phyloP scores from a whole-genome alignment of 1,284 basidiomycete species.

The Malassezia slooffiae region DNA sequence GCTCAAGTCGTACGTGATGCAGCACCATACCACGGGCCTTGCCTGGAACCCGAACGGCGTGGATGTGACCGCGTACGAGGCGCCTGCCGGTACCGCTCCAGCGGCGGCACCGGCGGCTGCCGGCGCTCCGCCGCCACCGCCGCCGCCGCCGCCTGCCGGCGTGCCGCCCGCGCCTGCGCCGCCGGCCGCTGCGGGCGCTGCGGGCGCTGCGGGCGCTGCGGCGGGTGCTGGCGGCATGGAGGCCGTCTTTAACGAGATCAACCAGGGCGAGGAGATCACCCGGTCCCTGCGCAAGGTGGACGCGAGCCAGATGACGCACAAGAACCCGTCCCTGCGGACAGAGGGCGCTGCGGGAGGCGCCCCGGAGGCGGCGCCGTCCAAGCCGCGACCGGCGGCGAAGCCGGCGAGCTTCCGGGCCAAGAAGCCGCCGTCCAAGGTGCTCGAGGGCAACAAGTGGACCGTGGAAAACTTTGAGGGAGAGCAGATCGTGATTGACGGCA shows the following conservation, averaged over 20 bases:
- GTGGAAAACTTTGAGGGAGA: conserved; percentile 91
- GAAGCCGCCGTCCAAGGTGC: conserved; percentile 79
- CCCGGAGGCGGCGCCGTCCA: conserved; percentile 5
- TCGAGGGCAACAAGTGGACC: conserved; percentile 89
- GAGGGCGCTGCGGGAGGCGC: conserved; percentile 24
- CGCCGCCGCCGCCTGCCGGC: conserved; percentile 49
- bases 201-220: conserved; percentile 49
- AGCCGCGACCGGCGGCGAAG: conserved; percentile 31
- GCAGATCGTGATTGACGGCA: conserved; percentile 64
- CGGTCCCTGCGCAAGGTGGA: conserved; percentile 86
- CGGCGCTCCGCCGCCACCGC: conserved; percentile 54
- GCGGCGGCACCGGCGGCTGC: conserved; percentile 53
- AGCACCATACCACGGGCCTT: conserved; percentile 77
- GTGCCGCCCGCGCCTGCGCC: conserved; percentile 26
- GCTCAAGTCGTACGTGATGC: conserved; percentile 69
- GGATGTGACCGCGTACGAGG: conserved; percentile 21
- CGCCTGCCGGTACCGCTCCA: conserved; percentile 54
- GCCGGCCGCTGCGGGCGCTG: no score
- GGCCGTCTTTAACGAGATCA: conserved; percentile 85
- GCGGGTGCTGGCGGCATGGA: conserved; percentile 55
- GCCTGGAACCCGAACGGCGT: conserved; percentile 65
- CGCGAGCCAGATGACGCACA: conserved; percentile 94
- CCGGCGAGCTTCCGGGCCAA: conserved; percentile 50
- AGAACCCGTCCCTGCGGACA: conserved; percentile 73
- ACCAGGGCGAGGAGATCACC: conserved; percentile 79